Base-by-base conservation (phyloP, 345 rosid species). In the Laguncularia racemosa region DNA sequence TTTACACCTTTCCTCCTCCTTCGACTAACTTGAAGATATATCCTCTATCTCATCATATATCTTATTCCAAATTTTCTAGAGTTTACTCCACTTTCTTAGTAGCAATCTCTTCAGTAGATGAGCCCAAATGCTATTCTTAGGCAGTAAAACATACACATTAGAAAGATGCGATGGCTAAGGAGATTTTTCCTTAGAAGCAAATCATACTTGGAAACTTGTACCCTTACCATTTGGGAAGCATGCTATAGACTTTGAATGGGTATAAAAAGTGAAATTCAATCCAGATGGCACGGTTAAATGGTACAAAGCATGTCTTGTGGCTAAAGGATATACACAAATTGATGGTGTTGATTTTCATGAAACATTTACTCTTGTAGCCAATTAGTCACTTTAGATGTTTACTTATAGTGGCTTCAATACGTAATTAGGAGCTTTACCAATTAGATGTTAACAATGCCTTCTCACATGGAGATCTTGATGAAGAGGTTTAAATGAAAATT, bases 271-370 rank as follows among this genome's bases (percentile, higher is more conserved):
- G 28, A 62, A 62, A 19, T 28, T 16, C 9, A 16, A 23, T 3
- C 55, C 33, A 7, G 46, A 62, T 62, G 58, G 33, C 3, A 20
- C 4, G 2, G n/a, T 21, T 16, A 17, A 45, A 18, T 4, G 46
- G 1, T 62, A 62, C 18, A 62, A 54, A 6, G 65, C 46, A 0
- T 4, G 53, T 0, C 28, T 62, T 1, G 47, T 62, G 0, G 26
- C 46, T 1, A 62, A 62, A 16, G 66, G 66, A 9, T 62, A 40
- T 14, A 46, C 33, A n/a, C 52, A 62, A 28, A 14, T 46, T 3
- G 47, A 62, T 13, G 59, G 52, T 6, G 40, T 53, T 12, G 53
- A 62, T 46, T 62, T 44, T 28, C n/a, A 16, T 44, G 59, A 62
- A 14, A 62, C 58, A 4, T 44, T 52, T 53, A 16, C 63, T 0